Evolutionary conservation across 306 rosid species (phyloP).

Genomic region (Cicer pinnatifidum): DNA sequence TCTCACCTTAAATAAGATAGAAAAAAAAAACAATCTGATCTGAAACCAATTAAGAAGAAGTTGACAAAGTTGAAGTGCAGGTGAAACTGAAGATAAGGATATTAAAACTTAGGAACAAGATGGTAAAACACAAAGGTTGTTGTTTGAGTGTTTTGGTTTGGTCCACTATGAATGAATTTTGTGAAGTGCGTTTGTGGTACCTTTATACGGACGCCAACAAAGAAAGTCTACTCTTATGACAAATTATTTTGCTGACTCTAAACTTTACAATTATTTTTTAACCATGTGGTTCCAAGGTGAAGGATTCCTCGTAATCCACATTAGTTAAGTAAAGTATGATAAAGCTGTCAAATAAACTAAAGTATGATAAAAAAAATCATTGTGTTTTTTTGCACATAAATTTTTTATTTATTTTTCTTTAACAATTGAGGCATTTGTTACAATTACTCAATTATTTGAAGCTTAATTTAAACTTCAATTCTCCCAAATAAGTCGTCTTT

Average conservation of each 20-base stretch:
- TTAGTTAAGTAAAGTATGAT: no score
- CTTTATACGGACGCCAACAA: constrained; percentile 42
- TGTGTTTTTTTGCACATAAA: no score
- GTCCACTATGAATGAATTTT: constrained; percentile 23
- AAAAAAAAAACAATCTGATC: constrained; percentile 27
- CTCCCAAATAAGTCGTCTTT: no score
- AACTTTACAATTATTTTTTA: not conserved
- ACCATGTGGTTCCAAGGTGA: no score
- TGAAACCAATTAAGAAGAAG: constrained; percentile 36
- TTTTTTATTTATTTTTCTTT: no score
- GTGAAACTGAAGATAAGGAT: constrained; percentile 41
- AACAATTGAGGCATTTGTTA: no score
- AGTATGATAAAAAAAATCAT: no score
- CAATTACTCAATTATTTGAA: no score
- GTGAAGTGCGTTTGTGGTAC: not conserved
- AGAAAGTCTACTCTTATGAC: constrained; percentile 36
- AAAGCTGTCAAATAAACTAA: no score
- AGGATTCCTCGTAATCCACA: no score
- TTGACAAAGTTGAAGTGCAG: constrained; percentile 24
- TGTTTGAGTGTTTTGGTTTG: not conserved
- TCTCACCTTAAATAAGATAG: constrained; percentile 41
- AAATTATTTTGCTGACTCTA: constrained; percentile 21
- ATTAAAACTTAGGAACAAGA: constrained; percentile 19
- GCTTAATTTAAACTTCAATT: no score
- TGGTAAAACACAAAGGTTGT: constrained; percentile 36